A percentile compares a stretch with the other conserved stretches of the same genome.
phyloP scores from a whole-genome alignment of 768 basidiomycete genomes.

The Hortiboletus campestris region DNA sequence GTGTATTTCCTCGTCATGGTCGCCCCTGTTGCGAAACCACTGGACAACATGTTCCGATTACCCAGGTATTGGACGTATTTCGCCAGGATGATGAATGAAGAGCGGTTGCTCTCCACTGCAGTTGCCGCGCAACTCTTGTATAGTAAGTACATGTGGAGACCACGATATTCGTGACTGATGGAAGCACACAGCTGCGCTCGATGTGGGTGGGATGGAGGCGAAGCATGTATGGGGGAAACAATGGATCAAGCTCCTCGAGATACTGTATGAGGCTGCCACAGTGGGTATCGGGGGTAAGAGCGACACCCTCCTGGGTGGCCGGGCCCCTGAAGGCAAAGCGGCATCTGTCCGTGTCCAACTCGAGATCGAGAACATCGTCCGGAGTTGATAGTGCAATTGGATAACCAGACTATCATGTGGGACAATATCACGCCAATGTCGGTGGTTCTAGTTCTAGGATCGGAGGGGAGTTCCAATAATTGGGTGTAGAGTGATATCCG shows the following conservation, averaged over 20 bases:
- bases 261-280: slow-evolving; percentile 65
- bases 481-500: slow-evolving; percentile 13
- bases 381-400: slow-evolving; percentile 18
- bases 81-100: slow-evolving; percentile 55
- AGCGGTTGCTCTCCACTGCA: slow-evolving; percentile 49
- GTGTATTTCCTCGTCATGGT: slow-evolving; percentile 78
- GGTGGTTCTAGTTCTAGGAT: slow-evolving; percentile 7
- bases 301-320: slow-evolving; percentile 51
- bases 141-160: slow-evolving; percentile 38
- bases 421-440: slow-evolving; percentile 21
- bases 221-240: slow-evolving; percentile 70
- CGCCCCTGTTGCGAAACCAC: slow-evolving; percentile 40
- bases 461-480: background rate
- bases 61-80: slow-evolving; percentile 74
- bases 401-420: background rate
- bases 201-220: slow-evolving; percentile 65
- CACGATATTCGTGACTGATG: slow-evolving; percentile 8
- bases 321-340: slow-evolving; percentile 57
- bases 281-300: slow-evolving; percentile 42
- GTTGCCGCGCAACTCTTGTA: slow-evolving; percentile 68
- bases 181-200: slow-evolving; percentile 55
- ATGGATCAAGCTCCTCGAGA: slow-evolving; percentile 69
- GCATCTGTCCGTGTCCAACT: slow-evolving; percentile 63
- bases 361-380: slow-evolving; percentile 64
- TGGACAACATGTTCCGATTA: slow-evolving; percentile 49